Base-by-base conservation (phyloP, 768 basidiomycete genomes). In the Panaeolus cyanescens region DNA sequence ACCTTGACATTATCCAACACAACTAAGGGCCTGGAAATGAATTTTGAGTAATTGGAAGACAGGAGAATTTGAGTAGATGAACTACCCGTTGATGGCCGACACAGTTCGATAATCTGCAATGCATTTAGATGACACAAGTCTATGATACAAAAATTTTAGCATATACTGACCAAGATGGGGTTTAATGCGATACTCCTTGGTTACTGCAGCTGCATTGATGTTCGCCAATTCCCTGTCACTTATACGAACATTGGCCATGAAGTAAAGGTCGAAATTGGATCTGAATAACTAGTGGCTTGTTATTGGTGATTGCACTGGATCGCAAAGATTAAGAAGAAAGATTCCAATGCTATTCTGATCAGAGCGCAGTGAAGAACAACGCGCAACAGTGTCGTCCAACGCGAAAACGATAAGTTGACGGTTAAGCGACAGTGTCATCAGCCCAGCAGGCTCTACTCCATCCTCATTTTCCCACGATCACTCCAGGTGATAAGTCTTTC, bases 1-100 rank as follows among this genome's bases (percentile, higher is more conserved):
- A 93, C 95, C 83, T 96, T 97, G 85, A 99, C 96, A 74, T 99
- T 98, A 79, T 99, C 96, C 65, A 99, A 81, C 13, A 99, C 89
- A 61, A 99, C 97, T 56, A 99, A 83, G 45, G 96, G 97, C 45
- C 96, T 96, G 68, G 17, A 33, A 53, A 37, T 61, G 37, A 55
- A 54, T 64, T 62, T 55, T 60, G 58, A 45, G 58, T 54, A 65
- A 53, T 33, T 67, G 1, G 10, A 30, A 32, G 28, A 13, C 56
- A 39, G 9, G 55, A 64, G 60, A 59, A 25, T 30, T 37, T 40
- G 55, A 31, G 28, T 36, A 53, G 53, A 54, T 32, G 30, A 75
- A 86, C 78, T 71, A 92, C 95, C 96, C 97, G 71, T 99, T 99
- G 78, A 99, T 91, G 63, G 95, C 96, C 69, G 95, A 95, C 56